Percentiles rank a stretch among this genome's conserved stretches.
Evolutionary conservation across 2,329 filamentous ascomycete genomes (phyloP).

Genomic region (Phaeoacremonium minimum): DNA sequence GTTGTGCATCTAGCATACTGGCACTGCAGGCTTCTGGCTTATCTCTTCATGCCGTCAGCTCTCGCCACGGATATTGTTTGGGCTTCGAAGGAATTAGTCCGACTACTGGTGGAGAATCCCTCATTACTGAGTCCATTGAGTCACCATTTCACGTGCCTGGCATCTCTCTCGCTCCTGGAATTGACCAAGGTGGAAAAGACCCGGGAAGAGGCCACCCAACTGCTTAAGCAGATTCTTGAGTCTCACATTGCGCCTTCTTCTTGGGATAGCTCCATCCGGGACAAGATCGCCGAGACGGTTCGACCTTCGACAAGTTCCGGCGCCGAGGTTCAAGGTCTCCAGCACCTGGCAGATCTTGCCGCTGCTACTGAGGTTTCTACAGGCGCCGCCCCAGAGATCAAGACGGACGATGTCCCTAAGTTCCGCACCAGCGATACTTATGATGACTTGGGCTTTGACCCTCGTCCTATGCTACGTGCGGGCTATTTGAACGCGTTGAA

Average conservation of each 20-base stretch:
- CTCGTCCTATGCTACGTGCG: conserved; percentile 26
- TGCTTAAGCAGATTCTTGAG: conserved; percentile 53
- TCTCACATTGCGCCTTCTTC: conserved; percentile 41
- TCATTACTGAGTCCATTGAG: conserved; percentile 59
- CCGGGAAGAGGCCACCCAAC: conserved; percentile 50
- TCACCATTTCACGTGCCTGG: conserved; percentile 61
- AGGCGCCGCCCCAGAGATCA: conserved; percentile 12
- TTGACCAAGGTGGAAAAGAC: conserved; percentile 51
- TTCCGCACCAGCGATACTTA: conserved; percentile 23
- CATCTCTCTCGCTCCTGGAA: conserved; percentile 56
- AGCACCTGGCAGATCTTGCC: conserved; percentile 57
- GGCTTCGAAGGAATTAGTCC: conserved; percentile 53
- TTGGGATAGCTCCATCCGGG: conserved; percentile 54
- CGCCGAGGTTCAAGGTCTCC: conserved; percentile 39
- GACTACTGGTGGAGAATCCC: conserved; percentile 51
- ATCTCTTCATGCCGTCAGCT: conserved; percentile 52
- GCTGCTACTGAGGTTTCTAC: conserved; percentile 25
- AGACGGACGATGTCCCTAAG: conserved; percentile 1
- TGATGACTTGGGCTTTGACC: conserved; percentile 36
- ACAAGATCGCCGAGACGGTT: conserved; percentile 42
- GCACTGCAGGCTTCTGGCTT: conserved; percentile 62
- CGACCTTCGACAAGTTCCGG: conserved; percentile 28
- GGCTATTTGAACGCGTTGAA: conserved; percentile 28
- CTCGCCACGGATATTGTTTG: conserved; percentile 55
- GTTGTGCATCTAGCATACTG: conserved; percentile 66